A percentile compares a stretch with the other conserved stretches of the same genome.
Evolutionary conservation across 805 yeast species (phyloP).

Genomic region (Candida maltosa): DNA sequence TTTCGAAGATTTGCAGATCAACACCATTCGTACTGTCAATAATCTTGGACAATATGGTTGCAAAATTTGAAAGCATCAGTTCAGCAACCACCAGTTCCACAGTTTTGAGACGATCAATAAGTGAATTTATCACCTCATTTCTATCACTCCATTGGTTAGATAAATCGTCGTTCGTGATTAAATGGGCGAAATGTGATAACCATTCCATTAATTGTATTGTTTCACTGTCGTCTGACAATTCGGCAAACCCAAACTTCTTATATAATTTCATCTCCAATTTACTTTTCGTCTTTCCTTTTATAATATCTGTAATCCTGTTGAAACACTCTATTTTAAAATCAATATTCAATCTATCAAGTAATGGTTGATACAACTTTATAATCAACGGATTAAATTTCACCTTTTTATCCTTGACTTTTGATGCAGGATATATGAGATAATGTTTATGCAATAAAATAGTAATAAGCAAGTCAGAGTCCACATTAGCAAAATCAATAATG

Average conservation of each 20-base stretch:
- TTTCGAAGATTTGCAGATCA: not conserved
- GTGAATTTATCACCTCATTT: not conserved
- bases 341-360: conserved; percentile 25
- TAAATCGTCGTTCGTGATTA: too few species aligned
- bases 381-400: conserved; percentile 19
- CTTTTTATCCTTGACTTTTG: conserved; percentile 16
- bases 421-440: conserved; percentile 23
- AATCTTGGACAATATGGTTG: not conserved
- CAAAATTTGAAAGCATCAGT: not conserved
- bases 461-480: conserved; percentile 3
- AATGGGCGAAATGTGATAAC: conserved; percentile 15
- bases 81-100: not conserved
- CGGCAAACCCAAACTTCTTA: conserved; percentile 15
- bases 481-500: not conserved
- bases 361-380: conserved; percentile 26
- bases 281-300: conserved; percentile 5
- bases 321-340: conserved; percentile 14
- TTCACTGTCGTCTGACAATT: conserved; percentile 10
- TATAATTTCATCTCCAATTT: conserved; percentile 11
- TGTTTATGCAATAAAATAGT: conserved; percentile 16
- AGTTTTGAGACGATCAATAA: not conserved
- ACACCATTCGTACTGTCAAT: not conserved
- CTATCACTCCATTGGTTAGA: too few species aligned
- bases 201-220: conserved; percentile 15
- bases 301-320: conserved; percentile 5